Conservation (phyloP, 257 asterid species). For the Ehretia macrophylla region DNA sequence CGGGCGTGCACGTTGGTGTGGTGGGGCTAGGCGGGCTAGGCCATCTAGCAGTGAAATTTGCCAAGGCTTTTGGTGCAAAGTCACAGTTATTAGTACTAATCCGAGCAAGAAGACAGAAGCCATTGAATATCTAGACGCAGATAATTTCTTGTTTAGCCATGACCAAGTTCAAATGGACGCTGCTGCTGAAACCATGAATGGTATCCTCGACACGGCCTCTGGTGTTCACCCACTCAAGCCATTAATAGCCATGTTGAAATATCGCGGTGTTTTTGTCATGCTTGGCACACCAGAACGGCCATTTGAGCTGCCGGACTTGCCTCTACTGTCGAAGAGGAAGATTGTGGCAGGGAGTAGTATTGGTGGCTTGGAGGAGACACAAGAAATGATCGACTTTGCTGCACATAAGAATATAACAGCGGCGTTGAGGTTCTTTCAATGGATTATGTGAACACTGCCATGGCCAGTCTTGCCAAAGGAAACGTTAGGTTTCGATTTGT, state of each 20-base stretch:
- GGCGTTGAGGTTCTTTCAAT: constrained; percentile 6
- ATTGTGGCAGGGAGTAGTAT: constrained; percentile 5
- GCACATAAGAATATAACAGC: constrained; percentile 8
- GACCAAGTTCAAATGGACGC: constrained; percentile 7
- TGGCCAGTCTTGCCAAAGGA: constrained; percentile 8
- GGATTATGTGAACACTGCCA: constrained; percentile 10
- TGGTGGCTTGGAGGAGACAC: constrained; percentile 14
- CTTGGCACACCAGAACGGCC: constrained; percentile 15
- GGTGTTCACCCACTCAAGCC: constrained; percentile 11
- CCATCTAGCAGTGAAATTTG: constrained; percentile 20
- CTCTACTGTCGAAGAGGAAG: not conserved
- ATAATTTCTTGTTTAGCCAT: constrained; percentile 4
- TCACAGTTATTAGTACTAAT: constrained; percentile 11
- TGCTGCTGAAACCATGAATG: constrained; percentile 9
- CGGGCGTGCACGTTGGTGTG: constrained; percentile 12
- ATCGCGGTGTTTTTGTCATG: not conserved
- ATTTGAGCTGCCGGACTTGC: constrained; percentile 6
- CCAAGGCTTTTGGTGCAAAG: constrained; percentile 19
- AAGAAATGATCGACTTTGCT: constrained; percentile 19
- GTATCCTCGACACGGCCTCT: constrained; percentile 12
- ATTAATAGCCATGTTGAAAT: constrained; percentile 8
- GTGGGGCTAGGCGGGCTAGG: constrained; percentile 20
- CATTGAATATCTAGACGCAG: constrained; percentile 7
- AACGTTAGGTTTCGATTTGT: constrained; percentile 7
- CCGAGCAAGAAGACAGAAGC: constrained; percentile 13